These are phyloP conservation scores for Candida glucosophila DNA, from an alignment of 1,139 yeast genomes.

Conservation along the genomic window DNA sequence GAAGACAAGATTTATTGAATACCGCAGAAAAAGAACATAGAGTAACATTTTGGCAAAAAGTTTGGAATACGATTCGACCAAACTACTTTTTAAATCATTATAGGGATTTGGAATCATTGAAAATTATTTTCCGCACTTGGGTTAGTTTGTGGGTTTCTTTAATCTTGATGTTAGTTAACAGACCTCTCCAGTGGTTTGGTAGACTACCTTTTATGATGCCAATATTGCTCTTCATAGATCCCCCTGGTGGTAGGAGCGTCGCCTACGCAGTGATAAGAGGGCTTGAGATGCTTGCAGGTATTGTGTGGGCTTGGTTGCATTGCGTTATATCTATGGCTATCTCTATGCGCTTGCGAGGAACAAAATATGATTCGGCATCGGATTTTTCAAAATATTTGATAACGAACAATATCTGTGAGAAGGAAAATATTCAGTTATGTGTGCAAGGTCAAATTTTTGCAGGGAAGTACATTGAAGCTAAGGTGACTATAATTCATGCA, in stretches of 20 bases:
- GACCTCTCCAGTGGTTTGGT: constrained; percentile 21
- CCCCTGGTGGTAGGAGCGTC: constrained; percentile 22
- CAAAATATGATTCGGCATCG: constrained; percentile 9
- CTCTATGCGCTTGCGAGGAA: constrained; percentile 16
- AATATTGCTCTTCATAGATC: constrained; percentile 19
- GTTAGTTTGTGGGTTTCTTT: constrained; percentile 20
- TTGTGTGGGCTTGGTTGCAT: constrained; percentile 15
- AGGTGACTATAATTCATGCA: constrained; percentile 13
- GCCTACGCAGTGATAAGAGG: constrained; percentile 11
- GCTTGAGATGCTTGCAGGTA: constrained; percentile 3
- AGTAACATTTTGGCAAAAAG: constrained; percentile 8
- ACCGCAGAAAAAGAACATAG: not conserved
- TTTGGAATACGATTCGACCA: constrained; percentile 11
- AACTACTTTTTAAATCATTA: constrained; percentile 20
- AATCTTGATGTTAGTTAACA: constrained; percentile 18
- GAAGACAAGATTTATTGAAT: not conserved
- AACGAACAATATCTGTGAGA: constrained; percentile 19
- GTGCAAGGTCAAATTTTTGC: constrained; percentile 13
- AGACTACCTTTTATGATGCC: constrained; percentile 20
- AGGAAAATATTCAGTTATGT: constrained; percentile 14
- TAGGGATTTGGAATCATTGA: constrained; percentile 15
- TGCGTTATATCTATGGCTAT: constrained; percentile 19
- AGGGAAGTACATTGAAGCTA: constrained; percentile 22
- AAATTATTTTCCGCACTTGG: constrained; percentile 19
- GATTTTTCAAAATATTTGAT: constrained; percentile 13